Percentiles rank a stretch among this genome's conserved stretches.
Conservation (phyloP, 2,329 filamentous ascomycete species). For the Metarhizium guizhouense region DNA sequence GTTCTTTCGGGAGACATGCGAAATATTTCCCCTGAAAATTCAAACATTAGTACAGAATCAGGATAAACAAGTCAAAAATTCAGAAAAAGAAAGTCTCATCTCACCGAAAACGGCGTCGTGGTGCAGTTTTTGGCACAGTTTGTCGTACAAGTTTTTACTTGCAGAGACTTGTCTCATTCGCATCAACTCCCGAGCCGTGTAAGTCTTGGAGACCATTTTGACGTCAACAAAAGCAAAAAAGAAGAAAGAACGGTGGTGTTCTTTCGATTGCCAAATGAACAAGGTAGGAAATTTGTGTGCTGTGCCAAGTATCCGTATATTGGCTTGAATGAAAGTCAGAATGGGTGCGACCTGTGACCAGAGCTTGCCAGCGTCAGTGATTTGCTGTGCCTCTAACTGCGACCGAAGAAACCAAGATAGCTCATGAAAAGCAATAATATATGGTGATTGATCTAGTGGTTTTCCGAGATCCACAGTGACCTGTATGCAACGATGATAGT, state of each 20-base stretch:
- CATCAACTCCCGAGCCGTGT: slow-evolving; percentile 37
- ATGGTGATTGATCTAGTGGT: slow-evolving; percentile 16
- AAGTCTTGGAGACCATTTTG: slow-evolving; percentile 34
- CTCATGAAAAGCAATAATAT: slow-evolving; percentile 7
- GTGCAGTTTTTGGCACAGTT: slow-evolving; percentile 25
- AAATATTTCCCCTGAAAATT: slow-evolving; percentile 20
- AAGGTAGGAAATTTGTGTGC: slow-evolving; percentile 25
- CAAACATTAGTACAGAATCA: neutral
- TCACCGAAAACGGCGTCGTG: slow-evolving; percentile 32
- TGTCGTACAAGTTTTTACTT: slow-evolving; percentile 17
- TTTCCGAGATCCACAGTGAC: slow-evolving; percentile 19
- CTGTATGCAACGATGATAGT: slow-evolving; percentile 19
- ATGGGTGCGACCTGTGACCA: slow-evolving; percentile 22
- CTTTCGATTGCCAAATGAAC: slow-evolving; percentile 27
- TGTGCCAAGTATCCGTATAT: slow-evolving; percentile 10
- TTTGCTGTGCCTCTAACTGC: slow-evolving; percentile 17
- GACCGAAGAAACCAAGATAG: slow-evolving; percentile 17
- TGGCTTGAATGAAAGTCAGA: slow-evolving; percentile 24
- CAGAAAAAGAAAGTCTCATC: slow-evolving; percentile 3
- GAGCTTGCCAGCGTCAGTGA: slow-evolving; percentile 21
- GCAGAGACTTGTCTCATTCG: slow-evolving; percentile 19
- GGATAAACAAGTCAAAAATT: neutral
- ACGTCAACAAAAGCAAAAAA: slow-evolving; percentile 29
- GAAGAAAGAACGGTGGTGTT: slow-evolving; percentile 27
- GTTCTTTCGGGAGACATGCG: slow-evolving; percentile 16